phyloP scores from a whole-genome alignment of 2,329 filamentous ascomycete species.

The Clonostachys rosea region DNA sequence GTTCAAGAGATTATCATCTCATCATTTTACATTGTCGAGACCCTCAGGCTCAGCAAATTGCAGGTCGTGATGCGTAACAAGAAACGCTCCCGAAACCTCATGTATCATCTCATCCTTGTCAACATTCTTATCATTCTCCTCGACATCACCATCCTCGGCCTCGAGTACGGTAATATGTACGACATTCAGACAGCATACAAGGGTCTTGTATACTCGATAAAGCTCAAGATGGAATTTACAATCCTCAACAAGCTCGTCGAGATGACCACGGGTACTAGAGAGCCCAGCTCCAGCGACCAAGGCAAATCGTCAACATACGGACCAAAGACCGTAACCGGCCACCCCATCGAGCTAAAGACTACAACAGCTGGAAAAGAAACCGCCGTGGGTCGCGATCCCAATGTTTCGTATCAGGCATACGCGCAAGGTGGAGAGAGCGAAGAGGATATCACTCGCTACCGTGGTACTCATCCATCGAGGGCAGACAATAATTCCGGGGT shows the following conservation, averaged over 20 bases:
- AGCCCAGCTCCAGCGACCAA: no score
- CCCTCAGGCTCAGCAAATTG: constrained; percentile 37
- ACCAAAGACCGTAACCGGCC: no score
- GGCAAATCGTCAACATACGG: no score
- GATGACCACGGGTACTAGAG: constrained; percentile 2
- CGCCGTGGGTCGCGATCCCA: no score
- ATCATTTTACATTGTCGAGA: constrained; percentile 47
- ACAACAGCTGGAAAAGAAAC: no score
- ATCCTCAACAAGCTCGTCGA: constrained; percentile 20
- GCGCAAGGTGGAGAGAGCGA: no score
- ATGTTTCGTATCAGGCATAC: no score
- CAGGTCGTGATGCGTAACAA: background rate
- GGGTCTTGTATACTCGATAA: constrained; percentile 17
- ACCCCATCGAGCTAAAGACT: no score
- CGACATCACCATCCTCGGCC: constrained; percentile 23
- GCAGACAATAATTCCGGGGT: no score
- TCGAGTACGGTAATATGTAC: constrained; percentile 17
- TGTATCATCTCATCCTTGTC: constrained; percentile 30
- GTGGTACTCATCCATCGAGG: no score
- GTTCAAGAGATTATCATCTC: constrained; percentile 51
- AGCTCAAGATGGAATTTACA: constrained; percentile 21
- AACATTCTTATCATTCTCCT: constrained; percentile 29
- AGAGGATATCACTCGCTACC: no score
- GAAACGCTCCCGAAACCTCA: constrained; percentile 1
- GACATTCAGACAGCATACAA: constrained; percentile 18